Percentiles rank a stretch among this genome's conserved stretches.
Conservation (phyloP, 495 filamentous ascomycete genomes). For the Aspergillus affinis region DNA sequence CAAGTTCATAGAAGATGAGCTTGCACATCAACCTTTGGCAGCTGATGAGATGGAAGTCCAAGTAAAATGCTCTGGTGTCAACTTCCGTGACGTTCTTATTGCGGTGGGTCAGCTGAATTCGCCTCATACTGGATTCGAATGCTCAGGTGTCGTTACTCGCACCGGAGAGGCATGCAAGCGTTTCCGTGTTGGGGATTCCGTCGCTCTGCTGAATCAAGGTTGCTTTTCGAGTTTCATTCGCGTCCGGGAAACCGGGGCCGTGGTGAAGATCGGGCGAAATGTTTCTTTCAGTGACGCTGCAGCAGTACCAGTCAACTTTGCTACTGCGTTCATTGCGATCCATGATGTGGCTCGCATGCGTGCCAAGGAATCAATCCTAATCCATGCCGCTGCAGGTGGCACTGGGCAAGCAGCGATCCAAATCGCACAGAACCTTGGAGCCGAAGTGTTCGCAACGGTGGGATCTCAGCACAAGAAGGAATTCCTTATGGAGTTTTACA, state of each 20-base stretch:
- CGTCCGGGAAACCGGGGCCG: slow-evolving; percentile 11
- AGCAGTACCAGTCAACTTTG: slow-evolving; percentile 36
- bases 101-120: slow-evolving; percentile 34
- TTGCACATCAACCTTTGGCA: slow-evolving; percentile 4
- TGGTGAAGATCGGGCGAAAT: slow-evolving; percentile 18
- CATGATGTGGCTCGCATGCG: slow-evolving; percentile 32
- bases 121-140: slow-evolving; percentile 37
- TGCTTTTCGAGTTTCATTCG: slow-evolving; percentile 9
- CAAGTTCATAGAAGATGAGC: slow-evolving; percentile 18
- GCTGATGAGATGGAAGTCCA: slow-evolving; percentile 26
- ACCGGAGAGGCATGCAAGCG: slow-evolving; percentile 26
- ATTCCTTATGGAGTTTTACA: slow-evolving; percentile 52
- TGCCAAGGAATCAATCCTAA: slow-evolving; percentile 29
- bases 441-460: slow-evolving; percentile 60
- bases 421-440: slow-evolving; percentile 56
- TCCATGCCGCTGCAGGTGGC: slow-evolving; percentile 53
- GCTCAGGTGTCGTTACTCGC: slow-evolving; percentile 40
- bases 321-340: slow-evolving; percentile 59
- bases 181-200: slow-evolving; percentile 41
- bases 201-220: slow-evolving; percentile 14
- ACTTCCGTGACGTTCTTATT: slow-evolving; percentile 45
- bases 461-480: slow-evolving; percentile 56
- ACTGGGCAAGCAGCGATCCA: slow-evolving; percentile 64
- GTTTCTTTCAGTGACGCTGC: slow-evolving; percentile 28
- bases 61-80: slow-evolving; percentile 35